Base-by-base conservation (phyloP, 75 land plant species). In the Larix kaempferi region DNA sequence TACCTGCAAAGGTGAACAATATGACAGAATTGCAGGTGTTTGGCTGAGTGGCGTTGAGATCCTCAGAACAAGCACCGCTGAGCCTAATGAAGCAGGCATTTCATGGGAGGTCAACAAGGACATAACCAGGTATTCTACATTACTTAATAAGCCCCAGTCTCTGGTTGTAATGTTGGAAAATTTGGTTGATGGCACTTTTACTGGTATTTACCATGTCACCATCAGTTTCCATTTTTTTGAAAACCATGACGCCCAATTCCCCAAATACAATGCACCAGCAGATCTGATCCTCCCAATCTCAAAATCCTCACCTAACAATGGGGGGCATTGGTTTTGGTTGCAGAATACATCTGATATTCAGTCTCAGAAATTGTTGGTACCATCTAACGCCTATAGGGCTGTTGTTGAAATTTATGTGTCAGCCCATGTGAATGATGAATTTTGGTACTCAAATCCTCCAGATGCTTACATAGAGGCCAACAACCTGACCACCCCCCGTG, bases 41-140 rank as follows among this genome's bases (percentile, higher is more conserved):
- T 98, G 98, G 99, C 73, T 98, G n/a, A 78, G 84, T 72, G 94
- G 92, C 4, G 92, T 89, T n/a, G 99, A 98, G 92, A 80, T 98
- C 67, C 85, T 98, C 61, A 83, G 99, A 49, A 87, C 93, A 80
- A 93, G 94, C 86, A 93, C 96, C 0, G 96, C 98, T 25, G 99
- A 95, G 89, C 97, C 97, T 29, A 78, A 84, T 4, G 39, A 76
- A 27, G 78, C 74, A 17, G 96, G 98, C 2, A 93, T 93, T 60
- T 79, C 85, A 52, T 98, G 99, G 99, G 81, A 71, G 1, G 89
- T 95, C 26, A 71, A 86, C 77, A 98, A 98, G 80, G 99, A 98
- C 57, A 76, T 98, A 41, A 95, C 98, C 4, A 84, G 81, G 84
- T 98, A 90, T 80, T 74, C 82, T 11, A 73, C 95, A 2, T 84